Base-by-base conservation (phyloP, 331 rosid genomes). In the Malus hybrid region DNA sequence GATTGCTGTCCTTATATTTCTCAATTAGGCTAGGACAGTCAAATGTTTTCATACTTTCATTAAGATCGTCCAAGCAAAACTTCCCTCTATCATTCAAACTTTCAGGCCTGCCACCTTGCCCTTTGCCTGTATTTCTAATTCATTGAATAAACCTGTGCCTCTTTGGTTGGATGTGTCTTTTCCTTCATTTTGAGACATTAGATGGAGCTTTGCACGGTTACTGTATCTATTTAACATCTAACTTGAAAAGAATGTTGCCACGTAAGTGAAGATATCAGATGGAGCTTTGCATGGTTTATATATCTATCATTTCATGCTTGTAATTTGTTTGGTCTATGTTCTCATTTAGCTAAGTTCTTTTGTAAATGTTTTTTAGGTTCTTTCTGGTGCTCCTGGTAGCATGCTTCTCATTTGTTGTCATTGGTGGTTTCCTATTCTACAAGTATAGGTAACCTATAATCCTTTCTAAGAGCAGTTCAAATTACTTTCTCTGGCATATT, bases 381-480 rank as follows among this genome's bases (percentile, higher is more conserved):
- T 82, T 95, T 66, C 57, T 89, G 77, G 97, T 82, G 82, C 97
- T 95, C 76, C 87, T 95, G 65, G 75, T 80, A 69, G 89, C 90
- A 20, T 95, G 99, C 89, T 70, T 83, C 80, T 90, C 97, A 48
- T 92, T 95, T 80, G 93, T 92, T 82, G 1, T 84, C 76, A 69
- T 95, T 14, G 97, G 99, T 64, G 99, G 99, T 72, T 75, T 92
- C 72, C 74, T 92, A 77, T 92, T 95, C 90, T 92, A 83, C 92
- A 90, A 77, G 85, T 71, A 92, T 72, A 89, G 99, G 99, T 94
- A 86, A 83, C 80, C 80, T 61, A 71, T 68, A 10, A 18, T 59
- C 19, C 28, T 69, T 52, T 75, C 20, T 29, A 31, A 32, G 54
- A 14, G 69, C 69, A 71, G 22, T 13, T 33, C 13, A 1, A 24